Evolutionary conservation across 2,329 filamentous ascomycete genomes (phyloP), one percentile per base, ranked within the genome.

Genomic region (Intubia oerlemansii): DNA sequence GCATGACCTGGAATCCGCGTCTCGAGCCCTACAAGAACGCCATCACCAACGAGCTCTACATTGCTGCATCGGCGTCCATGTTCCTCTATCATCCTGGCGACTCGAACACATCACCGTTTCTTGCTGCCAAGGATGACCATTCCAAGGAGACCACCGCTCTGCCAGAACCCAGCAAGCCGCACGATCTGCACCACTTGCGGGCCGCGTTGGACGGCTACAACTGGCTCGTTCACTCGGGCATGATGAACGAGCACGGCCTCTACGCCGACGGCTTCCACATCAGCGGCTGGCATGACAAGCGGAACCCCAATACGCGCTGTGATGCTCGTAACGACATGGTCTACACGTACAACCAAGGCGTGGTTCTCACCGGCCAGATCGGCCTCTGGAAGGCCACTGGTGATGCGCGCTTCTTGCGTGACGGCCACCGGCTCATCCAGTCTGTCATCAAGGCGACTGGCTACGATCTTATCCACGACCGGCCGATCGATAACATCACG

Each of bases 341-440:
- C 7, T 92, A 84, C 49, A 90, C 82, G 0, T 93, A 95, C 54
- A 95, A 95, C 50, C 85, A 95, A 49, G 85, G 84, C 14, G 81
- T 93, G 4, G 43, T 95, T 1, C 62, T 93, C 14, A 82, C 78
- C 5, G 84, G 81, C 10, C 66, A 81, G 31, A 66, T 79, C 19
- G 77, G 73, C 2, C 59, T 93, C 0, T 93, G 77, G 67, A 63
- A 78, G 36, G 70, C 69, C 10, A 92, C 79, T 0, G 76, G 75
- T 10, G 63, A 69, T n/a, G 47, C 55, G 2, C 58, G 53, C 1
- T 93, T 82, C 44, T 57, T 93, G 1, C 49, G 62, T 13, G 81
- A 92, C 32, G 85, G 80, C 0, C 81, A 93, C 47, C 45, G 53
- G n/a, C 63, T 93, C 7, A 59, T 93, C 23, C 57, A 62, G 24